These are phyloP conservation scores for Trichaptum fuscoviolaceum DNA, from an alignment of 768 basidiomycete genomes.

Conservation along the genomic window DNA sequence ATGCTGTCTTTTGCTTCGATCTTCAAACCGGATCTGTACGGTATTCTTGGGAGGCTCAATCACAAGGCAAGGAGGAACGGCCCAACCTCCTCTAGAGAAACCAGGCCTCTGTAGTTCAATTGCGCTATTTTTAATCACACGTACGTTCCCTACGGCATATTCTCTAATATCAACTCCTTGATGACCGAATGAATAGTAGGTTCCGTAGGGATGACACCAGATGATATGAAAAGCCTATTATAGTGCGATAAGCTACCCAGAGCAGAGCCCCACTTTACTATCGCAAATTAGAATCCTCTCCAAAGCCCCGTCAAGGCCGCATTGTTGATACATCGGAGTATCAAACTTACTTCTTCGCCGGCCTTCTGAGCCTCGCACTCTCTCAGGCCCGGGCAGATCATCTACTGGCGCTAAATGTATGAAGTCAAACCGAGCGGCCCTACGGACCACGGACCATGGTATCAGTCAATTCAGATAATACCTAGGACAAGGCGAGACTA, in stretches of 20 bases:
- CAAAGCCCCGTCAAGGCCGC: not conserved
- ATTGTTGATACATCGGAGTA: not conserved
- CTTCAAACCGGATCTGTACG: too few relatives aligned
- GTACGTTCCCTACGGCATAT: not conserved
- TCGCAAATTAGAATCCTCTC: not conserved
- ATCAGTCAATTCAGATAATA: too few relatives aligned
- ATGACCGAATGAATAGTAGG: not conserved
- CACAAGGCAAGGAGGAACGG: too few relatives aligned
- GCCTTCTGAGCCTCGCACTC: not conserved
- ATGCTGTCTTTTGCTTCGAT: too few relatives aligned
- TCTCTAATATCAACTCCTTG: not conserved
- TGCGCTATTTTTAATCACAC: too few relatives aligned
- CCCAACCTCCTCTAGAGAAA: too few relatives aligned
- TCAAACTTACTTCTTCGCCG: not conserved
- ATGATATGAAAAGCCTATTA: not conserved
- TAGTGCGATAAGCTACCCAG: not conserved
- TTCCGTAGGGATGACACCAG: not conserved
- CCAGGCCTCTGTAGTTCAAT: too few relatives aligned
- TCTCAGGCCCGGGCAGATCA: not conserved
- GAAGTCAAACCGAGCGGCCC: too few relatives aligned
- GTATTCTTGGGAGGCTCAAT: too few relatives aligned
- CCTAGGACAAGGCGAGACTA: too few relatives aligned
- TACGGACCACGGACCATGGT: too few relatives aligned
- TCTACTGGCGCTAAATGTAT: too few relatives aligned
- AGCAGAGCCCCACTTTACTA: not conserved